Evolutionary conservation across 2,329 filamentous ascomycete species (phyloP).

Genomic region (Trichoderma atroviride): DNA sequence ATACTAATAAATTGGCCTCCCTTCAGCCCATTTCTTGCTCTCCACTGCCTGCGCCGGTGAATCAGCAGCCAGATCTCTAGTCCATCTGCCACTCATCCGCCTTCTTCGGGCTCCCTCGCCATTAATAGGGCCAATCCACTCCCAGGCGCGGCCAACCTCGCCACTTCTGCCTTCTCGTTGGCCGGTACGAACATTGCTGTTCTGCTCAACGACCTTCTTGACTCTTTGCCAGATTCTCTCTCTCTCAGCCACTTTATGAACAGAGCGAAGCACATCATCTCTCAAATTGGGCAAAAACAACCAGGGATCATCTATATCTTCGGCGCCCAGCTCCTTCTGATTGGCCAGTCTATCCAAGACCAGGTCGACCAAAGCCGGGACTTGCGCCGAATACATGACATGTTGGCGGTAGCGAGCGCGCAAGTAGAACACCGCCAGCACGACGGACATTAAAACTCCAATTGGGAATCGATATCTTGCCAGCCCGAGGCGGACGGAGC

Average conservation of each 20-base stretch:
- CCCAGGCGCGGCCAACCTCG: slow-evolving; percentile 68
- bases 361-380: slow-evolving; percentile 82
- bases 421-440: slow-evolving; percentile 61
- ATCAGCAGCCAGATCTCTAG: slow-evolving; percentile 43
- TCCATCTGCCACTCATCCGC: slow-evolving; percentile 52
- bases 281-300: slow-evolving; percentile 86
- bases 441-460: slow-evolving; percentile 62
- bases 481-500: slow-evolving; percentile 77
- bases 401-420: slow-evolving; percentile 65
- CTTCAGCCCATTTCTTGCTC: slow-evolving; percentile 46
- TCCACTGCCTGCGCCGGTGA: slow-evolving; percentile 34
- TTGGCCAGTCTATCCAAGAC: slow-evolving; percentile 80
- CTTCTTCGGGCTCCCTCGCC: slow-evolving; percentile 50
- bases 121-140: slow-evolving; percentile 66
- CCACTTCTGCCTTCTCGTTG: slow-evolving; percentile 69
- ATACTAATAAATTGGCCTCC: slow-evolving; percentile 43
- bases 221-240: slow-evolving; percentile 86
- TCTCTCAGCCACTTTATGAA: slow-evolving; percentile 75
- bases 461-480: slow-evolving; percentile 85
- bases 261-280: slow-evolving; percentile 83
- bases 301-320: slow-evolving; percentile 71
- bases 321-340: slow-evolving; percentile 79
- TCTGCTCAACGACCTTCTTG: slow-evolving; percentile 82
- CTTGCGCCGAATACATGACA: slow-evolving; percentile 66
- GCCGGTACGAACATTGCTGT: slow-evolving; percentile 82